Conservation (phyloP, 768 basidiomycete species). For the Rhodotorula taiwanensis region DNA sequence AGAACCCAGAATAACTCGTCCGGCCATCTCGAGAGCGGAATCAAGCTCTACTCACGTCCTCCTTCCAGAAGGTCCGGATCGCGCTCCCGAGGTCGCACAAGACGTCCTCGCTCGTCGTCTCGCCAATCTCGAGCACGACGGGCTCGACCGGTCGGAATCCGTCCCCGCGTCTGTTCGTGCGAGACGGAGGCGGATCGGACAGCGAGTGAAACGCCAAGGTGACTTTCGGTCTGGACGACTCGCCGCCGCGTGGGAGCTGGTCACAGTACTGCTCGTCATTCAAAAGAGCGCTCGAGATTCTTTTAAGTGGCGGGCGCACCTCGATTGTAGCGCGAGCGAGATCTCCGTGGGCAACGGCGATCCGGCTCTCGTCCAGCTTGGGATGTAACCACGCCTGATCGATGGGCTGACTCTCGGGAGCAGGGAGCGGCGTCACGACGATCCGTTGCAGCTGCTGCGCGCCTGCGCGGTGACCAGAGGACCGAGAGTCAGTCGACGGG, state of each 20-base stretch:
- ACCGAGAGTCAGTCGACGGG: no score
- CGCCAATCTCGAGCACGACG: slow-evolving; percentile 40
- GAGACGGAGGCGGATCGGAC: not conserved
- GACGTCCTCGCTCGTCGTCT: slow-evolving; percentile 45
- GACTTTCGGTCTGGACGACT: no score
- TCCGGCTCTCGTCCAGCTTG: not conserved
- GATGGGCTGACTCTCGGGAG: slow-evolving; percentile 1
- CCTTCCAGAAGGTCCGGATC: slow-evolving; percentile 44
- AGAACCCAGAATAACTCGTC: no score
- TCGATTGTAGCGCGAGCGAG: slow-evolving; percentile 38
- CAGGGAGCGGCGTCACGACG: slow-evolving; percentile 21
- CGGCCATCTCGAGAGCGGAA: no score
- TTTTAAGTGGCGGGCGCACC: not conserved
- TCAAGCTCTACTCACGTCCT: slow-evolving; percentile 41
- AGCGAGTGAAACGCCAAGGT: no score
- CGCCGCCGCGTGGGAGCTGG: not conserved
- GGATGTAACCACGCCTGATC: slow-evolving; percentile 20
- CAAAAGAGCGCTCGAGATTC: not conserved
- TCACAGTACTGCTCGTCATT: not conserved
- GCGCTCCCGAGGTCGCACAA: slow-evolving; percentile 45
- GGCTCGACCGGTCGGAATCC: no score
- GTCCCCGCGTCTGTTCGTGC: no score
- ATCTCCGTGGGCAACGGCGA: slow-evolving; percentile 12
- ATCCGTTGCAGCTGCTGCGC: slow-evolving; percentile 15
- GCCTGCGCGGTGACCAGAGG: not conserved